A percentile compares a stretch with the other conserved stretches of the same genome.
These are phyloP conservation scores for Venustampulla echinocandica DNA, from an alignment of 495 filamentous ascomycete species.

Conservation along the genomic window DNA sequence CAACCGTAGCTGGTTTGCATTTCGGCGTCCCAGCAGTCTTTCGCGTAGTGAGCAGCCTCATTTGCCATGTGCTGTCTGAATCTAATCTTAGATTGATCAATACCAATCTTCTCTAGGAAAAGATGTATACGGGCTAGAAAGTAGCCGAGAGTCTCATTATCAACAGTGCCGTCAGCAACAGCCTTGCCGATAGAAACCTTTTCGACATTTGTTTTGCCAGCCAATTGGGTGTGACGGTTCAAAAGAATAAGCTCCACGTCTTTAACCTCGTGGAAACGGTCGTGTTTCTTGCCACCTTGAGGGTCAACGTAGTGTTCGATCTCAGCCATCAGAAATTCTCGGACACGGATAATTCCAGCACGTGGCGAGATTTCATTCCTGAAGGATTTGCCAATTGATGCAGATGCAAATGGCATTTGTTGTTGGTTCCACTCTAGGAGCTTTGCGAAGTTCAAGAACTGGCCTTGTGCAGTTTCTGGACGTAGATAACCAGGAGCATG, in stretches of 20 bases:
- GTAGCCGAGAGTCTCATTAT: constrained; percentile 65
- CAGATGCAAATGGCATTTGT: constrained; percentile 68
- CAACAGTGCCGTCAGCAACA: constrained; percentile 48
- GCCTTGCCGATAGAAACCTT: constrained; percentile 51
- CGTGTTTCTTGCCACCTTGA: constrained; percentile 60
- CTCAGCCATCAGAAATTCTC: constrained; percentile 78
- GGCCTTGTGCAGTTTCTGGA: constrained; percentile 68
- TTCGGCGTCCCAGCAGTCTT: constrained; percentile 65
- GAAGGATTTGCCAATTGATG: constrained; percentile 71
- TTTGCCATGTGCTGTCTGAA: constrained; percentile 67
- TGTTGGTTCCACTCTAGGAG: constrained; percentile 71
- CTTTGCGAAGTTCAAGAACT: constrained; percentile 68
- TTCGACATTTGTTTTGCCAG: constrained; percentile 48
- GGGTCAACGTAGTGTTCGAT: constrained; percentile 79
- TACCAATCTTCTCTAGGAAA: constrained; percentile 53
- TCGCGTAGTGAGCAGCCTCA: constrained; percentile 66
- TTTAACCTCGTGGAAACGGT: constrained; percentile 58
- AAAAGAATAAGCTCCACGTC: constrained; percentile 55
- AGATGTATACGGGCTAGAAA: constrained; percentile 58
- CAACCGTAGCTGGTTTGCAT: constrained; percentile 57
- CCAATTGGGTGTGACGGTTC: constrained; percentile 47
- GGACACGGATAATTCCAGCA: constrained; percentile 63
- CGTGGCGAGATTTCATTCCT: constrained; percentile 74
- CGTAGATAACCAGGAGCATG: constrained; percentile 52
- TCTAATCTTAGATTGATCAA: constrained; percentile 52